phyloP scores from a whole-genome alignment of 1,284 basidiomycete species.

The Kwoniella shivajii region DNA sequence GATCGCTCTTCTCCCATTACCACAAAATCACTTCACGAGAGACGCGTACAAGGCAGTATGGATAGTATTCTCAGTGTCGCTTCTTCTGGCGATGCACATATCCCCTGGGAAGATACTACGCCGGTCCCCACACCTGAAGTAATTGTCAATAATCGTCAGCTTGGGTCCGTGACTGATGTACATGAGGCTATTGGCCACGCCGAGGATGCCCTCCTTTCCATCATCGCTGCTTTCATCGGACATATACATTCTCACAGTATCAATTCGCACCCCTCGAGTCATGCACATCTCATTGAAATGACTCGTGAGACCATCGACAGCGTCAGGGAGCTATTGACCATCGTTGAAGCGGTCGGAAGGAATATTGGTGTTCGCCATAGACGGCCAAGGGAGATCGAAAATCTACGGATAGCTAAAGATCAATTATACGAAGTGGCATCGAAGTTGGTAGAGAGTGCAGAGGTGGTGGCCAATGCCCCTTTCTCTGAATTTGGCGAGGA shows the following conservation, averaged over 20 bases:
- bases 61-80: conserved; percentile 25
- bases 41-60: conserved; percentile 26
- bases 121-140: conserved; percentile 14
- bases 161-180: conserved; percentile 24
- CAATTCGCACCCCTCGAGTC: conserved; percentile 83
- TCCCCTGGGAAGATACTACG: conserved; percentile 18
- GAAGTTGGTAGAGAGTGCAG: conserved; percentile 83
- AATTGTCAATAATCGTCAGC: conserved; percentile 5
- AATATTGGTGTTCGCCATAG: conserved; percentile 59
- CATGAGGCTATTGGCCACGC: conserved; percentile 60
- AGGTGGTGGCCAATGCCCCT: conserved; percentile 63
- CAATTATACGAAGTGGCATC: conserved; percentile 82
- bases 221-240: conserved; percentile 95
- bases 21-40: conserved; percentile 14
- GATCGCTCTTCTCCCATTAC: conserved; percentile 27
- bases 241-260: conserved; percentile 92
- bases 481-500: conserved; percentile 46
- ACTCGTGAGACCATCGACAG: conserved; percentile 90
- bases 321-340: conserved; percentile 85
- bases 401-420: conserved; percentile 72
- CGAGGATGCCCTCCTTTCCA: conserved; percentile 86
- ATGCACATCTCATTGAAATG: conserved; percentile 89
- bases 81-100: conserved; percentile 21
- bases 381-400: conserved; percentile 56
- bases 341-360: conserved; percentile 83